Percentiles rank a stretch among this genome's conserved stretches.
Conservation (phyloP, 176 grass and related monocot genomes). For the Stipa capillata region DNA sequence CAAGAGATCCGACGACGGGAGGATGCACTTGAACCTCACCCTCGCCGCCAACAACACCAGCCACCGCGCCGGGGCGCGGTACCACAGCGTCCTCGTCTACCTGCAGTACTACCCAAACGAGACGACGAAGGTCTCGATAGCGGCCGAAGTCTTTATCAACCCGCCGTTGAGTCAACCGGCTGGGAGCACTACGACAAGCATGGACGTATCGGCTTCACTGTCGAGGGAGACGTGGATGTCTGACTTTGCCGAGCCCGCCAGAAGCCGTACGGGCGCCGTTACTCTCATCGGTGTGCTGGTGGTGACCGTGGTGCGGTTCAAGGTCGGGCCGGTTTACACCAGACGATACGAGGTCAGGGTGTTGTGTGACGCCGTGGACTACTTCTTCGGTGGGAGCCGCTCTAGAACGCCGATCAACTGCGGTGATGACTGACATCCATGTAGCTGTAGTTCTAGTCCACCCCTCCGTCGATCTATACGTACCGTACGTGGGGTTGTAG, state of each 20-base stretch:
- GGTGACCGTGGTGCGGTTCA: not conserved
- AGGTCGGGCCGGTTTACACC: not conserved
- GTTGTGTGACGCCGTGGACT: not conserved
- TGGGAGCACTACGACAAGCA: not conserved
- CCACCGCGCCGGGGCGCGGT: not conserved
- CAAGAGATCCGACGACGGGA: rapidly evolving
- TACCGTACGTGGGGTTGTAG: no score
- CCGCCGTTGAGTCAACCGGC: not conserved
- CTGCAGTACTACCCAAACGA: not conserved
- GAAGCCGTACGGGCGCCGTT: not conserved
- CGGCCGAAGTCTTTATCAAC: not conserved
- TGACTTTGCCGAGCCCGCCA: not conserved
- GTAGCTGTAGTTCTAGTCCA: no score
- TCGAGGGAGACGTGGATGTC: rapidly evolving
- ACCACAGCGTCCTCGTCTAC: not conserved
- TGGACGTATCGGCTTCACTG: not conserved
- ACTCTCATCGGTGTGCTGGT: not conserved
- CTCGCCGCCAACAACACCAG: not conserved
- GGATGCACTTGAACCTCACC: not conserved
- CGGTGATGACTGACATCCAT: not conserved
- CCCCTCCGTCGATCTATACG: no score
- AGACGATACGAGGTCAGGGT: not conserved
- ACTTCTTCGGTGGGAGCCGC: no score
- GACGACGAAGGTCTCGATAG: no score
- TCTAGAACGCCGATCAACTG: not conserved